A percentile compares a stretch with the other conserved stretches of the same genome.
These are phyloP conservation scores for Neolentinus lepideus DNA, from an alignment of 1,284 basidiomycete genomes.

Conservation along the genomic window DNA sequence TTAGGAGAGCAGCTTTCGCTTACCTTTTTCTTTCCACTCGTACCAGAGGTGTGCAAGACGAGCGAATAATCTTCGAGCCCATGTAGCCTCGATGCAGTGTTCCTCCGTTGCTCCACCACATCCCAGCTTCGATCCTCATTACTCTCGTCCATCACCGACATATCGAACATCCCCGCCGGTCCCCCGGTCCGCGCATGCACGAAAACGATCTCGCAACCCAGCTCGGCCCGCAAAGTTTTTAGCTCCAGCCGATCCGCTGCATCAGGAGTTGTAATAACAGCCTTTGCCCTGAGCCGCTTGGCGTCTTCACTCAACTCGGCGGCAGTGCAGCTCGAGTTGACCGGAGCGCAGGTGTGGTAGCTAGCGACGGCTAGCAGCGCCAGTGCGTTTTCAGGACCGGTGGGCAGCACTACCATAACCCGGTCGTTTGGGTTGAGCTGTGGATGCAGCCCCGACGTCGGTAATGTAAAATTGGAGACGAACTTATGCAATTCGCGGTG, in stretches of 20 bases:
- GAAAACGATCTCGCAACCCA: conserved; percentile 30
- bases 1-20: no score
- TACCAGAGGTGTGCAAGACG: conserved; percentile 57
- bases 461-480: conserved; percentile 29
- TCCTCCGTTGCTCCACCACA: conserved; percentile 6
- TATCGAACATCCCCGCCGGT: conserved; percentile 32
- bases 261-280: conserved; percentile 31
- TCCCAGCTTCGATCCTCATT: conserved; percentile 9
- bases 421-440: conserved; percentile 32
- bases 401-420: conserved; percentile 35
- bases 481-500: conserved; percentile 28
- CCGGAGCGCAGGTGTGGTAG: conserved; percentile 37
- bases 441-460: conserved; percentile 18
- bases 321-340: conserved; percentile 35
- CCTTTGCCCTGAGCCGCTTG: conserved; percentile 26
- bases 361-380: conserved; percentile 31
- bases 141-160: conserved; percentile 23
- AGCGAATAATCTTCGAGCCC: conserved; percentile 42
- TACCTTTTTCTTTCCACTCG: conserved; percentile 55
- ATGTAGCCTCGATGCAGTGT: conserved; percentile 23
- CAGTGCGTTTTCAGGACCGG: conserved; percentile 36
- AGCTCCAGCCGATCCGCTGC: conserved; percentile 29
- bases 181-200: conserved; percentile 23
- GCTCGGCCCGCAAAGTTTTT: conserved; percentile 20
- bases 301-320: conserved; percentile 34